Base-by-base conservation (phyloP, 1,284 basidiomycete genomes). In the Moesziomyces globuligerus region DNA sequence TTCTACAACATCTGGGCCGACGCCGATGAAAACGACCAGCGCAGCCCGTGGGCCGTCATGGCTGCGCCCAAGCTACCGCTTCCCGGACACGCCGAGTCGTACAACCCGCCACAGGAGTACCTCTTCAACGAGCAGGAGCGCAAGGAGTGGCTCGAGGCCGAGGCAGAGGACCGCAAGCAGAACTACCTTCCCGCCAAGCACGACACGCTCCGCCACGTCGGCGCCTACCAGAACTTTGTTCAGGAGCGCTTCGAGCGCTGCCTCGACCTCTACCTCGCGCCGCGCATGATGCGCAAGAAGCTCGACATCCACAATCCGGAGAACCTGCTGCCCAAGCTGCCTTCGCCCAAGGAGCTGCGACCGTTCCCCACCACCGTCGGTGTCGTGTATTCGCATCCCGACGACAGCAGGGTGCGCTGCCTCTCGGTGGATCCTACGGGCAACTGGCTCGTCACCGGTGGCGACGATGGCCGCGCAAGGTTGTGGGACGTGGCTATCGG, bases 51-150 rank as follows among this genome's bases (percentile, higher is more conserved):
- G 60, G 56, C 59, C n/a, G 44, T 52, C 45, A 89, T 94, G 79
- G 91, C 95, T 20, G 94, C 96, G 7, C 96, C 96, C 4, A 97
- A 98, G 84, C 88, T 90, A 4, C 87, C 89, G 24, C 88, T 96
- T 1, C 96, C 96, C 2, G 91, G 90, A 11, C 91, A 98, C 73
- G 89, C 90, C 34, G 94, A 98, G 84, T 98, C 94, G 1, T 99
- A 98, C 84, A 99, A 99, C 81, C 96, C 96, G 23, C 96, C 96
- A 4, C 92, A 90, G 77, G 96, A 99, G 85, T 98, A 98, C 83
- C 87, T 99, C 3, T 93, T 93, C n/a, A 91, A 90, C 13, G 89
- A 90, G 52, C 88, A 89, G 72, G 95, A 98, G 83, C 88, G 87
- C 54, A 88, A 89, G 71, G 88, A 90, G 78, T 98, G 93, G 91